These are phyloP conservation scores for Talaromyces rugulosus DNA, from an alignment of 2,329 filamentous ascomycete genomes.

Conservation along the genomic window DNA sequence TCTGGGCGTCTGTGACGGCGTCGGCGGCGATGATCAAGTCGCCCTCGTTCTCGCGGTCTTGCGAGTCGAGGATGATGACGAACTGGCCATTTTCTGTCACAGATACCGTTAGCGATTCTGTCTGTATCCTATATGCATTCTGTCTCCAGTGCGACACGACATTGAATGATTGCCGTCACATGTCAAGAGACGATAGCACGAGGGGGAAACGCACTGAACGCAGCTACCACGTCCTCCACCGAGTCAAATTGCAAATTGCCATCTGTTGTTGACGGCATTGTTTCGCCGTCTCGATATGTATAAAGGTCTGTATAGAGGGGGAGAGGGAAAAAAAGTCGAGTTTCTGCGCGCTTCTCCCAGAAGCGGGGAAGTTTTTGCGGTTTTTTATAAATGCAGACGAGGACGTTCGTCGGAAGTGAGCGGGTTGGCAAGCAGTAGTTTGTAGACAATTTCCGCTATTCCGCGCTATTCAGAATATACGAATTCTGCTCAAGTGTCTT, in stretches of 20 bases:
- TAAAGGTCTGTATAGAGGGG: not conserved
- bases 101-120: not conserved
- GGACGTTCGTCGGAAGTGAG: not conserved
- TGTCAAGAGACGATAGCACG: not conserved
- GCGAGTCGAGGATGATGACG: slow-evolving; percentile 90
- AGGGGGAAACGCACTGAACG: slow-evolving; percentile 33
- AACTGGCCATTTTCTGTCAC: slow-evolving; percentile 72
- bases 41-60: slow-evolving; percentile 93
- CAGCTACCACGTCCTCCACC: slow-evolving; percentile 39
- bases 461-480: not conserved
- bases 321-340: not conserved
- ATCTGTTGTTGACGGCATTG: slow-evolving; percentile 18
- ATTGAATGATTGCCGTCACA: not conserved
- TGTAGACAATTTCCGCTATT: not conserved
- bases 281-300: not conserved
- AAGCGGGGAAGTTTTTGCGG: not conserved
- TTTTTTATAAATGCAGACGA: not conserved
- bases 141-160: not conserved
- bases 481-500: not conserved
- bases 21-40: slow-evolving; percentile 93
- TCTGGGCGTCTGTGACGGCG: slow-evolving; percentile 78
- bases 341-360: not conserved
- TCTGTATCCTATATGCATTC: not conserved
- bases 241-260: slow-evolving; percentile 34
- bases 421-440: not conserved